Base-by-base conservation (phyloP, 257 asterid species). In the Nicotiana attenuata region DNA sequence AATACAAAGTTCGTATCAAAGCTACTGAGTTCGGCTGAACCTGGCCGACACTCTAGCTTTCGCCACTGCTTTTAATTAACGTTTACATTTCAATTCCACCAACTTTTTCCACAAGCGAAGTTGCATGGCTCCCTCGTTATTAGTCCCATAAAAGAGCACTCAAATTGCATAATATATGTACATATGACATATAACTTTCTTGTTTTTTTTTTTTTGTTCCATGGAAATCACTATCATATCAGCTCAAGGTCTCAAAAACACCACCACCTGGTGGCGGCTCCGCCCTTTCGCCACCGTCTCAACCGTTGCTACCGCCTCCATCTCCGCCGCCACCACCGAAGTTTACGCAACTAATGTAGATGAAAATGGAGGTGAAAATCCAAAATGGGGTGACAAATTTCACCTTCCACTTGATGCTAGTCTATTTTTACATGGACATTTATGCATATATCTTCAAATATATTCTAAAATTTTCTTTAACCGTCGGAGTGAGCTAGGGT, bases 361-460 rank as follows among this genome's bases (percentile, higher is more conserved):
- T 73, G 85, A 83, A 15, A 57, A 45, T 56, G 89, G 88, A 68
- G 89, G 88, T 5, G 31, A 75, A 19, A 88, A 85, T 76, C 89
- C 91, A 59, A 85, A 83, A 9, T 90, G 93, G 93, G 89, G 89
- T 10, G 87, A 87, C 15, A 90, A 82, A 77, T 90, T 87, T 63
- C 84, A 65, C 4, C n/a, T 90, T 5, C 29, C 69, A 19, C 80
- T 88, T 19, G 89, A 87, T 60, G 77, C 83, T 11, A 52, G 29
- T 35, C 83, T 87, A 47, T 81, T 89, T 81, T 45, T 71, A 80
- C 85, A 80, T 35, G 75, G 81, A 41, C 83, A 82, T 50, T 78
- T 85, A 4, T 65, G 90, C 15, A 75, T 90, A 78, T 85, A 87
- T 82, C 83, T 90, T 6, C 89, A 79, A 14, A 77, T 90, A 15